Evolutionary conservation across 2,329 filamentous ascomycete genomes (phyloP).

Genomic region (Apiospora saccharicola): DNA sequence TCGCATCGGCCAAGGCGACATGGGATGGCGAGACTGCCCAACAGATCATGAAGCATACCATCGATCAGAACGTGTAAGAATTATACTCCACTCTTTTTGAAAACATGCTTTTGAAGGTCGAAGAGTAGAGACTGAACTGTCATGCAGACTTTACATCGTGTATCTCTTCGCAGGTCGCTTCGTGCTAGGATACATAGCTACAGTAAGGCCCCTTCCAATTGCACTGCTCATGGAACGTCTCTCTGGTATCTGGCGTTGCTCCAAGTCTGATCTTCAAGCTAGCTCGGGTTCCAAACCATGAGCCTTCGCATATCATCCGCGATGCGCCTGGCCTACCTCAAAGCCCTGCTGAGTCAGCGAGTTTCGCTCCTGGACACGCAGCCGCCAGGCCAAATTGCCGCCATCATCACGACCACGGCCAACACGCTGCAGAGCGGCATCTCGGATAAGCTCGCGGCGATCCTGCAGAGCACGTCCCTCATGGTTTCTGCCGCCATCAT

Average conservation of each 20-base stretch:
- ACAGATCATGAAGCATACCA: constrained; percentile 42
- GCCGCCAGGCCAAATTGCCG: constrained; percentile 65
- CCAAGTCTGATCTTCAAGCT: no score
- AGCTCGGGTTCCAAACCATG: constrained; percentile 67
- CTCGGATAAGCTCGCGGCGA: constrained; percentile 66
- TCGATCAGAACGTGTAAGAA: constrained; percentile 56
- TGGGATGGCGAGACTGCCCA: constrained; percentile 33
- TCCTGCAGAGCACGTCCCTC: constrained; percentile 62
- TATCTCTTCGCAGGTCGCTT: constrained; percentile 75
- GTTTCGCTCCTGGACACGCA: constrained; percentile 72
- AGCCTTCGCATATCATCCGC: constrained; percentile 67
- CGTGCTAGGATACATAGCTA: constrained; percentile 66
- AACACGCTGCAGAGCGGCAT: constrained; percentile 70
- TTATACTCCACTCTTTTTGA: no score
- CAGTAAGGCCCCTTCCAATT: no score
- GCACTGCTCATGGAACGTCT: no score
- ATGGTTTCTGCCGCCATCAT: constrained; percentile 60
- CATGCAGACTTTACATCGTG: constrained; percentile 68
- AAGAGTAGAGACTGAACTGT: neutral
- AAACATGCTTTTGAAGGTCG: no score
- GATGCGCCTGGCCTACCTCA: constrained; percentile 70
- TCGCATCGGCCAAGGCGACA: constrained; percentile 45
- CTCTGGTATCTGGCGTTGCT: no score
- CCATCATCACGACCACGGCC: constrained; percentile 68
- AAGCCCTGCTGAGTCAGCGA: constrained; percentile 67